phyloP scores from a whole-genome alignment of 352 stramenopile species.

The Phytophthora capsici region DNA sequence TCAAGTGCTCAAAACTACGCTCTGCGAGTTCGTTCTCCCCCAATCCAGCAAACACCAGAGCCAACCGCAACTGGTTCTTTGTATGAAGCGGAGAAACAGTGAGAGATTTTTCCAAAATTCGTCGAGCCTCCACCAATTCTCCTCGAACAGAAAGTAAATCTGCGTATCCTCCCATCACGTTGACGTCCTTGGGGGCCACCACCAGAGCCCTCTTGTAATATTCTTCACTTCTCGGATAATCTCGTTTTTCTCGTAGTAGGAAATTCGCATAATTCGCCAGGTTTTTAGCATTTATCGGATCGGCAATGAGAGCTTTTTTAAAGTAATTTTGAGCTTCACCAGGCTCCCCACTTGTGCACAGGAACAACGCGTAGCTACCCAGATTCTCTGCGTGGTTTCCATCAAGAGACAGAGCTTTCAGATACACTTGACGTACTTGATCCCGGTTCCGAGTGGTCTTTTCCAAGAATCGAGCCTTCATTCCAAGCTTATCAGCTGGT shows the following conservation, averaged over 20 bases:
- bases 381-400: conserved; percentile 38
- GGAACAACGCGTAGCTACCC: conserved; percentile 50
- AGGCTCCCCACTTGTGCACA: conserved; percentile 26
- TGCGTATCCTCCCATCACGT: conserved; percentile 39
- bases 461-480: conserved; percentile 57
- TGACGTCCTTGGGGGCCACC: conserved; percentile 27
- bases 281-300: conserved; percentile 26
- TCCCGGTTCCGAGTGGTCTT: conserved; percentile 23
- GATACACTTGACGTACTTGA: conserved; percentile 39
- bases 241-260: conserved; percentile 25
- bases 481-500: conserved; percentile 45
- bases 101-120: conserved; percentile 33
- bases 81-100: conserved; percentile 20
- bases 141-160: conserved; percentile 27
- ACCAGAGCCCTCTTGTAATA: conserved; percentile 38
- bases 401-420: conserved; percentile 43
- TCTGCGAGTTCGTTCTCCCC: conserved; percentile 12
- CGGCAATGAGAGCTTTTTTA: conserved; percentile 28
- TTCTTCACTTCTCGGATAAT: conserved; percentile 36
- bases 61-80: conserved; percentile 29
- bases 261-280: conserved; percentile 47
- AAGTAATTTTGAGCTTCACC: conserved; percentile 35
- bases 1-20: conserved; percentile 16
- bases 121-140: conserved; percentile 14
- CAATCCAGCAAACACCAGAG: conserved; percentile 19